These are phyloP conservation scores for Capsicum chinense DNA, from an alignment of 257 asterid species.

Conservation along the genomic window DNA sequence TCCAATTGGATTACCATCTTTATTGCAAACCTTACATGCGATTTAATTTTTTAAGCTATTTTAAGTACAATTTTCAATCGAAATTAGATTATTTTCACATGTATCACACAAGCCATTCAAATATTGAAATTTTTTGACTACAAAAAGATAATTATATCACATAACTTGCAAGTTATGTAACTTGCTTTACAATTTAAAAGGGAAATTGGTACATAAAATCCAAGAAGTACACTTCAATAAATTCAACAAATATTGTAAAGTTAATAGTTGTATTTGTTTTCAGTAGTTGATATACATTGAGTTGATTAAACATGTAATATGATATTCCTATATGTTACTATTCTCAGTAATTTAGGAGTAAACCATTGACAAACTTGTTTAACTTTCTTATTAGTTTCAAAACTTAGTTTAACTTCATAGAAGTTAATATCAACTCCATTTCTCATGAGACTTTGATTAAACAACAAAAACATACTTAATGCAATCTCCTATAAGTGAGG, in stretches of 20 bases:
- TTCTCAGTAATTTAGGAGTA: background rate
- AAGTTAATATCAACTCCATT: background rate
- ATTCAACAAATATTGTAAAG: too few species aligned
- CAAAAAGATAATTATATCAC: background rate
- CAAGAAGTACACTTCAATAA: too few species aligned
- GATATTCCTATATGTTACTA: background rate
- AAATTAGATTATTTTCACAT: conserved; percentile 95
- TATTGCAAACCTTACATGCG: conserved; percentile 83
- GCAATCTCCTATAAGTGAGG: too few species aligned
- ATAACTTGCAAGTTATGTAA: background rate
- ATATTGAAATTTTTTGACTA: background rate
- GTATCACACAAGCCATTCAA: conserved; percentile 26
- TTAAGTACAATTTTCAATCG: conserved; percentile 83
- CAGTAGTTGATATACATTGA: too few species aligned
- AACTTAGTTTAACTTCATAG: background rate
- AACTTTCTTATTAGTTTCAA: too few species aligned
- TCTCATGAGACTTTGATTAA: too few species aligned
- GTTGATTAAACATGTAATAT: too few species aligned
- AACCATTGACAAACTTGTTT: background rate
- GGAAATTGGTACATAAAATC: too few species aligned
- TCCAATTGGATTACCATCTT: conserved; percentile 65
- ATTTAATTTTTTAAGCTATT: conserved; percentile 40
- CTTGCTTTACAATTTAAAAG: too few species aligned
- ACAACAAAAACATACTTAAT: too few species aligned
- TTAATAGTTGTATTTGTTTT: too few species aligned